phyloP scores from a whole-genome alignment of 768 basidiomycete genomes.

The Suillus ampliporus region DNA sequence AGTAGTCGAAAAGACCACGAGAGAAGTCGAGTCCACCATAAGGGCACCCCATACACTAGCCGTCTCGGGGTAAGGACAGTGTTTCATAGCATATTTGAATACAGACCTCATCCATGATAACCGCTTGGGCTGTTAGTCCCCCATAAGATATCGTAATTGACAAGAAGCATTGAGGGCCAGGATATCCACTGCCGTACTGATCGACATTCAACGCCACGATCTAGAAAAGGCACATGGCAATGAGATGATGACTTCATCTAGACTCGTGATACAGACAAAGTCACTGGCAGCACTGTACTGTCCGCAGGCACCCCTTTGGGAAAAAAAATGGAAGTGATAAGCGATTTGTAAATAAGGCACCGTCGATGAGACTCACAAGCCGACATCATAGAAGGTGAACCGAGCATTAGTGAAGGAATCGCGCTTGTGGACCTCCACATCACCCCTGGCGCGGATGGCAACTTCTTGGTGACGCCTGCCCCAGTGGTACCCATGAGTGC shows the following conservation, averaged over 20 bases:
- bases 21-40: constrained; percentile 72
- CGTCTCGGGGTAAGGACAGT: constrained; percentile 11
- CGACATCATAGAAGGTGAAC: constrained; percentile 63
- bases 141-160: constrained; percentile 63
- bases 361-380: constrained; percentile 44
- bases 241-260: neutral
- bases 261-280: constrained; percentile 44
- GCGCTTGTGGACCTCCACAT: constrained; percentile 48
- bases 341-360: constrained; percentile 16
- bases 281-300: constrained; percentile 43
- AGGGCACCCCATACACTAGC: constrained; percentile 71
- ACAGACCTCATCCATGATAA: constrained; percentile 66
- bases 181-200: constrained; percentile 65
- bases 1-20: constrained; percentile 66
- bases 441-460: constrained; percentile 51
- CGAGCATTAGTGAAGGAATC: constrained; percentile 38
- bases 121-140: constrained; percentile 63
- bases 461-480: constrained; percentile 52
- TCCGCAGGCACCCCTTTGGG: constrained; percentile 65
- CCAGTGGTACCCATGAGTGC: constrained; percentile 33
- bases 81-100: neutral
- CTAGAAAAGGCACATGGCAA: constrained; percentile 32
- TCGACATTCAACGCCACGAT: constrained; percentile 59
- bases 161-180: constrained; percentile 68
- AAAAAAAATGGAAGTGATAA: constrained; percentile 15